phyloP scores from a whole-genome alignment of 345 rosid genomes.

The Fremontodendron californicum region DNA sequence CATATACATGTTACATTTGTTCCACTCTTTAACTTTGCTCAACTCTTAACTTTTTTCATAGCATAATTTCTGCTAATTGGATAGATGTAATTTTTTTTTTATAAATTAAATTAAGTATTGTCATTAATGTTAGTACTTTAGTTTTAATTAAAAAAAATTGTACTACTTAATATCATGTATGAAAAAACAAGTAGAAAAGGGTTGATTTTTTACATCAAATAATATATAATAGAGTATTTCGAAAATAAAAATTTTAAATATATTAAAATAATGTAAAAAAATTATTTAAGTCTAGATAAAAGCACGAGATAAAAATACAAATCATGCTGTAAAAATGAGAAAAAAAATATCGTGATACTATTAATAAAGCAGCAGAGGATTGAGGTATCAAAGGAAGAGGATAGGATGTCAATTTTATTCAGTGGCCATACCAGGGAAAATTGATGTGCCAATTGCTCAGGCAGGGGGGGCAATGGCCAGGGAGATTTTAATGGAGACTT shows the following conservation, averaged over 20 bases:
- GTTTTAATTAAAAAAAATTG: too few relatives aligned
- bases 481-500: background rate
- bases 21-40: too few relatives aligned
- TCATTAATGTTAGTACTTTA: background rate
- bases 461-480: slow-evolving; percentile 1
- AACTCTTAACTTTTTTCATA: background rate
- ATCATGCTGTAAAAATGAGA: background rate
- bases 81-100: too few relatives aligned
- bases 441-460: slow-evolving; percentile 6
- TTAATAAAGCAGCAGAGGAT: background rate
- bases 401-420: slow-evolving; percentile 18
- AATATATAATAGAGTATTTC: too few relatives aligned
- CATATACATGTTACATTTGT: too few relatives aligned
- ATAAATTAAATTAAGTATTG: background rate
- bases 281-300: background rate
- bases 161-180: too few relatives aligned
- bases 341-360: background rate
- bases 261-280: too few relatives aligned
- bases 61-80: too few relatives aligned
- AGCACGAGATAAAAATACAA: too few relatives aligned
- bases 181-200: background rate
- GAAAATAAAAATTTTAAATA: too few relatives aligned
- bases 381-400: background rate
- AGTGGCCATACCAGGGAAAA: slow-evolving; percentile 16
- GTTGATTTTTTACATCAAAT: background rate